Conservation (phyloP, 2,329 filamentous ascomycete genomes). For the Aspergillus vadensis region DNA sequence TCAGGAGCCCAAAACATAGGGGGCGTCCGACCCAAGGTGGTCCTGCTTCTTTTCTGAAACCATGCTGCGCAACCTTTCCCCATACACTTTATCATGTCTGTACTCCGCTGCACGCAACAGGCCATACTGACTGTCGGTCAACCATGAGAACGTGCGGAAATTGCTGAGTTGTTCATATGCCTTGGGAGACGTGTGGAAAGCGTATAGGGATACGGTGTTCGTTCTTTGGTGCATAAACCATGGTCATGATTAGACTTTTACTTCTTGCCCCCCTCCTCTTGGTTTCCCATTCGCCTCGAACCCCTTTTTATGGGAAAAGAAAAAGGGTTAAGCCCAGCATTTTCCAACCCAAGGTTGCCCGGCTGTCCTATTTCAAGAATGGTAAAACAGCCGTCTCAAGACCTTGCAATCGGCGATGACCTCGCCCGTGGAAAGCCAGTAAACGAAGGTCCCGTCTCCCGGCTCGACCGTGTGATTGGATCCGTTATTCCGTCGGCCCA, state of each 20-base stretch:
- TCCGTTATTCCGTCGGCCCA: conserved; percentile 4
- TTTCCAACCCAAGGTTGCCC: not conserved
- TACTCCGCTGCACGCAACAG: not conserved
- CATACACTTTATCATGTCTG: not conserved
- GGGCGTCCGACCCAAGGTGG: not conserved
- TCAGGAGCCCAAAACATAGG: conserved; percentile 5
- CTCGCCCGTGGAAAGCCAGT: not conserved
- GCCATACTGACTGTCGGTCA: not conserved
- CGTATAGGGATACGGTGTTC: not conserved
- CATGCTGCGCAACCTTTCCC: conserved; percentile 5
- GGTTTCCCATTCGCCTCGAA: not conserved
- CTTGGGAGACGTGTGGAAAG: not conserved
- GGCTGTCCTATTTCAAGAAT: conserved; percentile 1
- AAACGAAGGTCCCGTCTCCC: not conserved
- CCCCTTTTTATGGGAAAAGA: not conserved
- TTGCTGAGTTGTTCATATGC: not conserved
- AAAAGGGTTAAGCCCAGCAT: not conserved
- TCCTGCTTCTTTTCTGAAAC: conserved; percentile 8
- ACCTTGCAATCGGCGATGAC: not conserved
- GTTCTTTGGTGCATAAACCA: not conserved
- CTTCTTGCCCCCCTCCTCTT: not conserved
- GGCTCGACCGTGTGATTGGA: not conserved
- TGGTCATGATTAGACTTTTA: not conserved
- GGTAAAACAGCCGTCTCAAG: conserved; percentile 4
- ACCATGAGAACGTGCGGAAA: not conserved